Base-by-base conservation (phyloP, 257 asterid species). In the Solanum sitiens region DNA sequence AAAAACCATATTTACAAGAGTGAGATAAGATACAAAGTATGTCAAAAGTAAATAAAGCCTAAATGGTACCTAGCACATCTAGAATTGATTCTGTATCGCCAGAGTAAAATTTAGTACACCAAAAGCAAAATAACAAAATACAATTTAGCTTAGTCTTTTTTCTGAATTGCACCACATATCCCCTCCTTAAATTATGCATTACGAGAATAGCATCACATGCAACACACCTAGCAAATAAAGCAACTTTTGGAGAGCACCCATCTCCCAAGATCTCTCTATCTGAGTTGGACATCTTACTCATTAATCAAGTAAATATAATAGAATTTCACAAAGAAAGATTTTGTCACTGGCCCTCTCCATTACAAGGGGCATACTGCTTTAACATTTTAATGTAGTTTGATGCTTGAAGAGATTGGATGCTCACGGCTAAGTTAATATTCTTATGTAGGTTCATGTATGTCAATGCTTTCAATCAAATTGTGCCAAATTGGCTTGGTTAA, bases 351-450 rank as follows among this genome's bases (percentile, higher is more conserved):
- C 32, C 53, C 83, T 74, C 83, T 20, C 91, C 90, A 91, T 94
- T 90, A 89, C 93, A 87, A 95, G 94, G 90, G 94, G 96, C 99
- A 94, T 89, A 93, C 93, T 86, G 95, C 98, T 85, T 93, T 97
- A 94, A 97, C 99, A 90, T 93, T 98, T 87, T 98, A 94, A 89
- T 97, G 98, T 91, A 98, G 99, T 89, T 94, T 95, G 83, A 97
- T 97, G 98, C 99, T 97, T 82, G 98, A 95, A 91, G 98, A 97
- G 97, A 98, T 95, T 88, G 67, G 63, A 37, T 83, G 61, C 87
- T 84, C 89, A 23, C 86, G 84, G 83, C 82, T 44, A 77, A 25
- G 27, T 76, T 42, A 40, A 91, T 40, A 9, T 72, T 76, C 84
- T 76, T 76, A 76, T 76, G 84, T 8, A 77, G 84, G 61, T 77